A percentile compares a stretch with the other conserved stretches of the same genome.
Evolutionary conservation across 371 early-diverging fungal species (phyloP).

Genomic region (Rhizopus arrhizus): DNA sequence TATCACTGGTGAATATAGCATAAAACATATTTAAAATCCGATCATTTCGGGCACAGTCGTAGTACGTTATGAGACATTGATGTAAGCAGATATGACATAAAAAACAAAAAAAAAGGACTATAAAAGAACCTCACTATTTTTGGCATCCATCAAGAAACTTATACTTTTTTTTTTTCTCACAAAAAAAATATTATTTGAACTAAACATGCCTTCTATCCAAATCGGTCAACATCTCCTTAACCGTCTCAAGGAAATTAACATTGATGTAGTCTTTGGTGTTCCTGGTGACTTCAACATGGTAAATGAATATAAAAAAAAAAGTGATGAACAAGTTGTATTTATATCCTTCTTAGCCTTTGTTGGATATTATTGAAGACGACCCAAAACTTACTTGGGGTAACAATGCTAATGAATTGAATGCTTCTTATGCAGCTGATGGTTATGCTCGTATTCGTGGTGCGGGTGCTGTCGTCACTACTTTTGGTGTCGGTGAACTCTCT

Average conservation of each 20-base stretch:
- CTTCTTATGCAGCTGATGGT: slow-evolving; percentile 59
- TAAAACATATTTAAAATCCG: background rate
- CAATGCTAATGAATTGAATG: slow-evolving; percentile 50
- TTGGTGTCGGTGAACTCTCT: slow-evolving; percentile 61
- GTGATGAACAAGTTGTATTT: background rate
- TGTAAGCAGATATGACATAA: slow-evolving; percentile 7
- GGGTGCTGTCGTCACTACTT: slow-evolving; percentile 56
- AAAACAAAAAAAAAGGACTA: slow-evolving; percentile 3
- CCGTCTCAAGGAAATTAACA: slow-evolving; percentile 52
- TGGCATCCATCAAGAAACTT: background rate
- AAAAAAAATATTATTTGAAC: background rate
- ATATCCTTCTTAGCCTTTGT: slow-evolving; percentile 23
- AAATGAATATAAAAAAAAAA: background rate
- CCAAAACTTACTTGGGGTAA: slow-evolving; percentile 41
- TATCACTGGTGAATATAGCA: background rate
- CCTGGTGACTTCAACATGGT: slow-evolving; percentile 58
- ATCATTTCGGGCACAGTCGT: background rate
- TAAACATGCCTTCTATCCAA: slow-evolving; percentile 15
- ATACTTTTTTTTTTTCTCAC: background rate
- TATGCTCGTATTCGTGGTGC: slow-evolving; percentile 50
- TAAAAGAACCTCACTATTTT: background rate
- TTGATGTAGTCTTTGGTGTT: slow-evolving; percentile 49
- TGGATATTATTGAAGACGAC: slow-evolving; percentile 43
- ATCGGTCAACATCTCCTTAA: slow-evolving; percentile 42
- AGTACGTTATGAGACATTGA: slow-evolving; percentile 2